Evolutionary conservation across 2,329 filamentous ascomycete species (phyloP), one percentile per base, ranked within the genome.

Genomic region (Didymosphaeria variabile): DNA sequence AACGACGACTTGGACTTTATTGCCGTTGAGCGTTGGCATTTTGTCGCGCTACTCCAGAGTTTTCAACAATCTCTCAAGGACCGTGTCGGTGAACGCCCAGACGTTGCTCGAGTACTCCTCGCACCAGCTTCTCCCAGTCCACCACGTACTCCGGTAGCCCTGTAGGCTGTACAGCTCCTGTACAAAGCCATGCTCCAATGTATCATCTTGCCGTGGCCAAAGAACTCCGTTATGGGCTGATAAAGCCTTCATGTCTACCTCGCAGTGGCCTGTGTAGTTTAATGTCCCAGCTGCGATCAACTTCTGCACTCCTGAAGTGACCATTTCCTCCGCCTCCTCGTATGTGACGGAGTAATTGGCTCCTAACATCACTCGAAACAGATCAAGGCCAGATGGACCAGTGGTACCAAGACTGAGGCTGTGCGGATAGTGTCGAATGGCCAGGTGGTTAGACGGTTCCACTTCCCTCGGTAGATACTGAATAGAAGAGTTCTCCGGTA

Each of bases 71-170:
- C 55, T 66, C 42, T 56, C 40, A 46, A 71, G 54, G 2, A 70
- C 61, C 1, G 61, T 67, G 32, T 72, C 68, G 2, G 64, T 69
- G 55, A 63, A 68, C 4, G 59, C 58, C 69, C 69, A 73, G 40
- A 70, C 53, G 6, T 64, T 69, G 50, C 64, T 68, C 36, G 64
- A 63, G 52, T 69, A 72, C 21, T 65, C 59, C 31, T 59, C 64
- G n/a, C 53, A 55, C 63, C 65, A 72, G 3, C 45, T 59, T 36
- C 62, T 62, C 21, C 69, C 69, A 2, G 65, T 67, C 51, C 65
- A 72, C 66, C 66, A 72, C 23, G 67, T 69, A 17, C 31, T 15
- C 40, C 31, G 58, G 46, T 67, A 59, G 3, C 70, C 69, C 47
- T 72, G 69, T 31, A 72, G 34, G 5, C 19, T 51, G 60, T 67